Conservation (phyloP, 805 yeast species). For the Metschnikowia similis region DNA sequence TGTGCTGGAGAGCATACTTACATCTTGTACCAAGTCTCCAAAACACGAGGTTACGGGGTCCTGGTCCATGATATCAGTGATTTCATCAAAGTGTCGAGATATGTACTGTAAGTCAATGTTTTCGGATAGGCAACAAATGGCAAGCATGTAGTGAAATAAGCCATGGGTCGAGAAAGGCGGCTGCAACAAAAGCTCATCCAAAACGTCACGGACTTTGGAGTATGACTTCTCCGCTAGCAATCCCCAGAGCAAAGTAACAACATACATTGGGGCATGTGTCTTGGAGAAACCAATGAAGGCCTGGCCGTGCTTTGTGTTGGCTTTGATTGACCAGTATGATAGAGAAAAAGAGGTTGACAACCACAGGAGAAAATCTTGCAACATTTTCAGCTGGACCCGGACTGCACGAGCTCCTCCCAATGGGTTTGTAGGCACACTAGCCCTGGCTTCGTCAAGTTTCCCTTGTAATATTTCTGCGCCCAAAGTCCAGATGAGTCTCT, state of each 20-base stretch:
- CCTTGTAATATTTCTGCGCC: slow-evolving; percentile 52
- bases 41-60: slow-evolving; percentile 2
- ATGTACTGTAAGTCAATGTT: slow-evolving; percentile 16
- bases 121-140: slow-evolving; percentile 26
- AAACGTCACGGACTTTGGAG: slow-evolving; percentile 27
- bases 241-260: slow-evolving; percentile 40
- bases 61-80: slow-evolving; percentile 4
- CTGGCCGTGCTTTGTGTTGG: not conserved
- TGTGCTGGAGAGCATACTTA: slow-evolving; percentile 11
- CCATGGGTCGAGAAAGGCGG: slow-evolving; percentile 45
- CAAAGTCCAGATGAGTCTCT: slow-evolving; percentile 58
- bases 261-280: slow-evolving; percentile 39
- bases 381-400: not conserved
- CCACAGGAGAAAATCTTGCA: slow-evolving; percentile 4
- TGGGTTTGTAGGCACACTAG: not conserved
- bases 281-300: slow-evolving; percentile 22
- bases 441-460: slow-evolving; percentile 1
- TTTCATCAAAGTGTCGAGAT: slow-evolving; percentile 4
- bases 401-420: not conserved
- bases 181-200: slow-evolving; percentile 35
- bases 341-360: not conserved
- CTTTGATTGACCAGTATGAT: not conserved
- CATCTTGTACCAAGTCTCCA: slow-evolving; percentile 17
- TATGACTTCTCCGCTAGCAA: slow-evolving; percentile 34
- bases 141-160: slow-evolving; percentile 32